A percentile compares a stretch with the other conserved stretches of the same genome.
Evolutionary conservation across 2,329 filamentous ascomycete genomes (phyloP).

Genomic region (Myriangium duriaei): DNA sequence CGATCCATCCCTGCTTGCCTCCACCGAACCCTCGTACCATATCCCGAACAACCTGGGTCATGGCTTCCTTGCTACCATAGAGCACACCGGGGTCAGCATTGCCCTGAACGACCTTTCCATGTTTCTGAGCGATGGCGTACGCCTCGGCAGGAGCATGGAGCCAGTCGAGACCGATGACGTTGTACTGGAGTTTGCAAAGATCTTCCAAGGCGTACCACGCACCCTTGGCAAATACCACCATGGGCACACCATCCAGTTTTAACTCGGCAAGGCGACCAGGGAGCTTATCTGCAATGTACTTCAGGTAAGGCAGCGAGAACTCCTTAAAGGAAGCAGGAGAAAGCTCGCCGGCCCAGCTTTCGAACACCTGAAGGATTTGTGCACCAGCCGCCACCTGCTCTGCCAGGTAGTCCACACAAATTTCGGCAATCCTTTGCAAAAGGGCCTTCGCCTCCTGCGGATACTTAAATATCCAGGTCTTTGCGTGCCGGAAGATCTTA

Average conservation of each 20-base stretch:
- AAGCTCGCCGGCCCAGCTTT: conserved; percentile 94
- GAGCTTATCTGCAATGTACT: conserved; percentile 69
- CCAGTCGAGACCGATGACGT: conserved; percentile 94
- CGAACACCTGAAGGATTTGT: conserved; percentile 86
- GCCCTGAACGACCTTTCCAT: conserved; percentile 73
- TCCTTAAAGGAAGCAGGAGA: conserved; percentile 70
- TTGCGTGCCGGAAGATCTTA: conserved; percentile 86
- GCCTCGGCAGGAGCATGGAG: conserved; percentile 78
- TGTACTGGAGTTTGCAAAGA: conserved; percentile 77
- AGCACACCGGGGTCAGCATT: conserved; percentile 91
- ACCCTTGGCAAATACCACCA: conserved; percentile 97
- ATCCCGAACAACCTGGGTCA: conserved; percentile 67
- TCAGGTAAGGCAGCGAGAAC: conserved; percentile 77
- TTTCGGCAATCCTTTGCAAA: conserved; percentile 80
- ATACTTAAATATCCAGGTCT: conserved; percentile 94
- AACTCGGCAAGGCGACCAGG: conserved; percentile 62
- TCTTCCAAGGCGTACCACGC: conserved; percentile 90
- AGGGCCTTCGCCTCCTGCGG: conserved; percentile 66
- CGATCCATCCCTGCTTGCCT: conserved; percentile 88
- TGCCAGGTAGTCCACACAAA: conserved; percentile 90
- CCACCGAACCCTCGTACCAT: conserved; percentile 80
- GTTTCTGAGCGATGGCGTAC: conserved; percentile 57
- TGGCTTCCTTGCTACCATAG: conserved; percentile 71
- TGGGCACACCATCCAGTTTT: conserved; percentile 69
- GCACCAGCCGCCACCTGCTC: conserved; percentile 87